Evolutionary conservation across 768 basidiomycete species (phyloP), one percentile per base, ranked within the genome.

Genomic region (Hygrocybe punicea): DNA sequence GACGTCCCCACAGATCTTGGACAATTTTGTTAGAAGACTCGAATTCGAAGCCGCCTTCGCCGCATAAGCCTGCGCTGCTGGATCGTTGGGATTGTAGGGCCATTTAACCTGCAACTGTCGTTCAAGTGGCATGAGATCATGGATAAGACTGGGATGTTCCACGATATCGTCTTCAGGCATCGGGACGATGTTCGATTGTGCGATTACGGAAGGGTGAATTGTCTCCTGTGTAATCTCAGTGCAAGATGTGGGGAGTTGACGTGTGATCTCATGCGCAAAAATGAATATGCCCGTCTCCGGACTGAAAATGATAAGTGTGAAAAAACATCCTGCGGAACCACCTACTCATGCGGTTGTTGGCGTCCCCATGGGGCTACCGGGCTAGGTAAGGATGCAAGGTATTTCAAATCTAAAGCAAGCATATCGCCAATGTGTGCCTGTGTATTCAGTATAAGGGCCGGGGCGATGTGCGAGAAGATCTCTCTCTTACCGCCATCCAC

Each of bases 271-370:
- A 25, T 72, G 62, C 4, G 84, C 71, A 0, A 86, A 53, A 25
- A 60, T 47, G 61, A 83, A 88, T 14, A 89, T 77, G 13, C 87
- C 86, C 0, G 29, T 29, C 29, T 29, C 8, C 29, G 29, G 29
- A 74, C 78, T 16, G 62, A 29, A 24, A 21, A 13, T 29, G 9
- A 25, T 21, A 56, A 53, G 35, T 64, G 40, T 44, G 33, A 56
- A 46, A 34, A 19, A 19, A 13, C 44, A 16, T 21, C n/a, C 7
- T 9, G 34, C 11, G 4, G 40, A 10, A 35, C 16, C 17, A 71
- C 84, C 65, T 61, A 87, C 87, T 86, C 70, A 60, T 90, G 87
- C 24, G 86, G 83, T 29, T 67, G 66, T 59, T 84, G 86, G 55
- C 73, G 65, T 9, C 87, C 87, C 85, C 86, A 89, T 11, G 75